phyloP scores from a whole-genome alignment of 1,284 basidiomycete species.

The Dichomitus squalens region DNA sequence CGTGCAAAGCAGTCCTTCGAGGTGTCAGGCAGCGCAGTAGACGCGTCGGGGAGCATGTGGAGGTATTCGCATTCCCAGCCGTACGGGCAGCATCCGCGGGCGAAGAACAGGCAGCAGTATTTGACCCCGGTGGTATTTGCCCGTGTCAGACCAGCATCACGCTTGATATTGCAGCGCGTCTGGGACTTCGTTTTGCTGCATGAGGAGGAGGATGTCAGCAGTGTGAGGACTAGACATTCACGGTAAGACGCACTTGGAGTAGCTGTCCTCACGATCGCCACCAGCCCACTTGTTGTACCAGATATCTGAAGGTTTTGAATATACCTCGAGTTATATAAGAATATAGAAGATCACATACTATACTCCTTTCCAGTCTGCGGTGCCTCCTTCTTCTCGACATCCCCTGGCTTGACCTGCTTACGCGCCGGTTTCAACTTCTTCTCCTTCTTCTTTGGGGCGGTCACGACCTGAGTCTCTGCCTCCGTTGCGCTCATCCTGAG shows the following conservation, averaged over 20 bases:
- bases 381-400: constrained; percentile 86
- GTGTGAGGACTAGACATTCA: not conserved
- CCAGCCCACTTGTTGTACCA: constrained; percentile 99
- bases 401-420: constrained; percentile 88
- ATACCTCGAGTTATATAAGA: not conserved
- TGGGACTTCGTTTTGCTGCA: constrained; percentile 89
- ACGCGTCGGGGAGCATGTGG: constrained; percentile 82
- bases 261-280: constrained; percentile 91
- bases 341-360: constrained; percentile 57
- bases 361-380: constrained; percentile 94
- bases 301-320: constrained; percentile 63
- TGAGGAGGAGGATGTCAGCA: constrained; percentile 5
- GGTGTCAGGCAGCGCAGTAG: constrained; percentile 78
- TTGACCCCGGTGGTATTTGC: constrained; percentile 90
- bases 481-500: constrained; percentile 26
- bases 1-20: constrained; percentile 97
- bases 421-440: constrained; percentile 80
- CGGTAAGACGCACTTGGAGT: constrained; percentile 75
- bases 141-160: constrained; percentile 91
- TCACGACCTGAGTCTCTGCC: constrained; percentile 29
- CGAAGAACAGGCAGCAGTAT: constrained; percentile 95
- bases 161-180: constrained; percentile 87
- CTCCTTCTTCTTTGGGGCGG: constrained; percentile 40
- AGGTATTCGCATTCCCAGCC: constrained; percentile 97
- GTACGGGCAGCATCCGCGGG: constrained; percentile 96